Percentiles rank a stretch among this genome's conserved stretches.
These are phyloP conservation scores for Globisporangium orthogonon DNA, from an alignment of 352 stramenopile genomes.

Conservation along the genomic window DNA sequence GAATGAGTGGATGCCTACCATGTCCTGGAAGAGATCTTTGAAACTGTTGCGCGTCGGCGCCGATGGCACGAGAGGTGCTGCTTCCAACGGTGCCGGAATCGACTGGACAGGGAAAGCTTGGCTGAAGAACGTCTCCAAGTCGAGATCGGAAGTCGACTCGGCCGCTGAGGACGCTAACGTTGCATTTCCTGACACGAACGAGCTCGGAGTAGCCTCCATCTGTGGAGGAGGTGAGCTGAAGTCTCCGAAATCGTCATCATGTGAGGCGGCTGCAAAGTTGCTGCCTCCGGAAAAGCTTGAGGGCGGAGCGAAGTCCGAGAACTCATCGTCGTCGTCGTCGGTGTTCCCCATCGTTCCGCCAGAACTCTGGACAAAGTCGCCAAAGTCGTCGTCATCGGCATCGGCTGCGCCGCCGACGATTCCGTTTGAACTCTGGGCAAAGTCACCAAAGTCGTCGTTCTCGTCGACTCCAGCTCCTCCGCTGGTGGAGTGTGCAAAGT, in stretches of 20 bases:
- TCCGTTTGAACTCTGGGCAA: slow-evolving; percentile 1
- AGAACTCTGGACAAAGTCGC: slow-evolving; percentile 23
- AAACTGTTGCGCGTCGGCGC: neutral
- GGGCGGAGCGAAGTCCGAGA: slow-evolving; percentile 18
- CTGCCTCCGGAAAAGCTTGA: slow-evolving; percentile 1
- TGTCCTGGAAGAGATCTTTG: slow-evolving; percentile 13
- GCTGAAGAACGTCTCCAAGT: slow-evolving; percentile 30
- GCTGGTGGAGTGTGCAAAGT: neutral
- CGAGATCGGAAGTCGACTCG: slow-evolving; percentile 17
- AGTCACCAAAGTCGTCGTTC: slow-evolving; percentile 27
- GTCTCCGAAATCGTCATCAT: slow-evolving; percentile 14
- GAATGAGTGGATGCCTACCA: slow-evolving; percentile 3
- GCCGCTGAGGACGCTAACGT: neutral
- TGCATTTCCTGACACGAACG: slow-evolving; percentile 1
- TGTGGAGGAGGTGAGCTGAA: slow-evolving; percentile 5
- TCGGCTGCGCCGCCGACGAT: neutral
- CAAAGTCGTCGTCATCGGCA: slow-evolving; percentile 11
- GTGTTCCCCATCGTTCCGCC: neutral
- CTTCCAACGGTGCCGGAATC: slow-evolving; percentile 7
- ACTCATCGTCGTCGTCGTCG: slow-evolving; percentile 20
- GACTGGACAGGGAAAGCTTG: slow-evolving; percentile 25
- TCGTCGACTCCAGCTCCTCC: neutral
- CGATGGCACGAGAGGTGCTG: neutral
- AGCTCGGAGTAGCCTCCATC: neutral
- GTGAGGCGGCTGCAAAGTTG: neutral